Evolutionary conservation across 352 stramenopile genomes (phyloP).

Genomic region (Phytophthora kernoviae): DNA sequence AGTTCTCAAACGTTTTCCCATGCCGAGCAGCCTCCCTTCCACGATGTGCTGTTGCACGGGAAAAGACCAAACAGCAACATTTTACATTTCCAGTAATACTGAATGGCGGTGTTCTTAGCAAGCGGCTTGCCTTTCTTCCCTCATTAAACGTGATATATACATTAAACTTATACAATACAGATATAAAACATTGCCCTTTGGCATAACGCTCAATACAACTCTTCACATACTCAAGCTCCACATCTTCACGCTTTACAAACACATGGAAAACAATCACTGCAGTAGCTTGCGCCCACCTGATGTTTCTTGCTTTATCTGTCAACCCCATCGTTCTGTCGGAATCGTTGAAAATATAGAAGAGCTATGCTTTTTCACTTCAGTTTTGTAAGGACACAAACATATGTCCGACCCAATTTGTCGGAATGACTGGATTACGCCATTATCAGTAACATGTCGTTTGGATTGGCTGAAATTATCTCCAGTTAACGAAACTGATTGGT

Average conservation of each 20-base stretch:
- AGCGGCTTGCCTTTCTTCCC: slow-evolving; percentile 2
- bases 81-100: not conserved
- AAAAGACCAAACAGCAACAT: slow-evolving; percentile 10
- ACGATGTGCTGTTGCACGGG: slow-evolving; percentile 3
- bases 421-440: no score
- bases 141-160: slow-evolving; percentile 18
- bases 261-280: not conserved
- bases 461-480: no score
- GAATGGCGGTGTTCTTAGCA: no score
- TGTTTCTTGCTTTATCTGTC: slow-evolving; percentile 6
- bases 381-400: no score
- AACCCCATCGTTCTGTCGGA: slow-evolving; percentile 5
- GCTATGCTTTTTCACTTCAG: slow-evolving; percentile 1
- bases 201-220: not conserved
- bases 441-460: no score
- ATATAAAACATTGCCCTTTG: slow-evolving; percentile 4
- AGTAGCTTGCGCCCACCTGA: not conserved
- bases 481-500: no score
- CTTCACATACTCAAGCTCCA: slow-evolving; percentile 7
- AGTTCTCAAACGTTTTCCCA: slow-evolving; percentile 7
- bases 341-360: slow-evolving; percentile 14
- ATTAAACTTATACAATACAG: slow-evolving; percentile 5
- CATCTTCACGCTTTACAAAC: slow-evolving; percentile 7
- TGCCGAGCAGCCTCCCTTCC: slow-evolving; percentile 2
- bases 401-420: no score